Evolutionary conservation across 208 protist genomes (phyloP), one percentile per base, ranked within the genome.

Genomic region (Trypanosoma conorhini): DNA sequence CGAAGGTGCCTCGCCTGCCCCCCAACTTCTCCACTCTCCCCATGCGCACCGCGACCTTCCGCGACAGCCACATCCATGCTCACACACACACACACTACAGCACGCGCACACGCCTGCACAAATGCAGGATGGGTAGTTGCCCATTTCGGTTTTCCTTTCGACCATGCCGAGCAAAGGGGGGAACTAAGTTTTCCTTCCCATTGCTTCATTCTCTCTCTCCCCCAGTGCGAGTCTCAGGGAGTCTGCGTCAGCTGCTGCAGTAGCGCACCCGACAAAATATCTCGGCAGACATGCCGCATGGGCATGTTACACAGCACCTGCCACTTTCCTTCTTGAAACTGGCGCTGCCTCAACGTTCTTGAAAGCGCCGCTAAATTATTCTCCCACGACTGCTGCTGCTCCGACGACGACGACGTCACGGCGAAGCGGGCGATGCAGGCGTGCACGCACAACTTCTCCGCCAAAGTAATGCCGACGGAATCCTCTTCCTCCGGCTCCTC

Each of bases 251-350:
- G 5, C 38, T 62, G 8, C 50, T 70, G 42, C 15, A 76, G 22
- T 17, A 76, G 24, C 44, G 54, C 50, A 13, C 64, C 64, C 8
- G 63, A 67, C 0, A 76, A 33, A 35, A 76, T 50, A 21, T 76
- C 72, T 15, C 58, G 52, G 38, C 72, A 76, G 19, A 76, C 65
- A 26, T 24, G 38, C 44, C 48, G 54, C 64, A 76, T 66, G 0
- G 64, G 24, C 24, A 42, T 61, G 26, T 76, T 76, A 10, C 31
- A 46, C 12, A 76, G 28, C 35, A 71, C 21, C 38, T 67, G 58
- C 72, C 72, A 70, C 33, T 64, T 70, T 13, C 72, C 72, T n/a
- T 76, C 72, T 38, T 76, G 72, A 30, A 67, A 46, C 28, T 76
- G 72, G 15, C 72, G 62, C 0, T 42, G 57, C 26, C 42, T 22